A percentile compares a stretch with the other conserved stretches of the same genome.
These are phyloP conservation scores for Trichoderma simmonsii DNA, from an alignment of 2,329 filamentous ascomycete genomes.

Conservation along the genomic window DNA sequence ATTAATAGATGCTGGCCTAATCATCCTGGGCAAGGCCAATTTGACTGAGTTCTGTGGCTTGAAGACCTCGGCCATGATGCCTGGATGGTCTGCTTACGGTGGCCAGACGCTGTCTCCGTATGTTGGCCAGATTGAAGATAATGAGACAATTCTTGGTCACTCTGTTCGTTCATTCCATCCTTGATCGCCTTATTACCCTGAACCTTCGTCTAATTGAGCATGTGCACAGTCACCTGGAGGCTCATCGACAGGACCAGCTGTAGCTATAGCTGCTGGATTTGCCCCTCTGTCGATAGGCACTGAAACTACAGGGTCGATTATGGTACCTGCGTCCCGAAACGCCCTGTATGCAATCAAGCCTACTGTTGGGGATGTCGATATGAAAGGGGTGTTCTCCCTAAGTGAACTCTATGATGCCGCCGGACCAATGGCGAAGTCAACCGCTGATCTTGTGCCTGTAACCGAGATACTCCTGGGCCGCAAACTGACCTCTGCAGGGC, in stretches of 20 bases:
- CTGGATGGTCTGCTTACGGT: slow-evolving; percentile 12
- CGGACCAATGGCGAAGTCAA: no score
- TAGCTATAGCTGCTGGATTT: slow-evolving; percentile 12
- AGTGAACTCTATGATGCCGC: no score
- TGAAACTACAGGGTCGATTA: background rate
- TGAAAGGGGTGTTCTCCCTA: no score
- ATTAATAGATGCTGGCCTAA: no score
- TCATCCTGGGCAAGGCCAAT: no score
- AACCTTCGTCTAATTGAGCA: background rate
- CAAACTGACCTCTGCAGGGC: no score
- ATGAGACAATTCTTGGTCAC: slow-evolving; percentile 14
- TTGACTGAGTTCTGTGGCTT: slow-evolving; percentile 1
- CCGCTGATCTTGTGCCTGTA: no score
- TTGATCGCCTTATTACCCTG: background rate
- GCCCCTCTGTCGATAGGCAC: slow-evolving; percentile 1
- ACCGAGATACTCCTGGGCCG: no score
- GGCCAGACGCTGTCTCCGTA: slow-evolving; percentile 31
- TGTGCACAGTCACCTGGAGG: slow-evolving; percentile 9
- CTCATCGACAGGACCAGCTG: slow-evolving; percentile 15
- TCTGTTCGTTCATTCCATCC: slow-evolving; percentile 16
- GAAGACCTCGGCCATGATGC: slow-evolving; percentile 18
- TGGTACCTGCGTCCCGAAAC: background rate
- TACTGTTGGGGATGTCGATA: no score
- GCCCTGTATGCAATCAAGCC: no score
- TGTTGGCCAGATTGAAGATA: slow-evolving; percentile 22